Evolutionary conservation across 192 early-diverging fungal genomes (phyloP), one percentile per base, ranked within the genome.

Genomic region (Ambispora gerdemannii): DNA sequence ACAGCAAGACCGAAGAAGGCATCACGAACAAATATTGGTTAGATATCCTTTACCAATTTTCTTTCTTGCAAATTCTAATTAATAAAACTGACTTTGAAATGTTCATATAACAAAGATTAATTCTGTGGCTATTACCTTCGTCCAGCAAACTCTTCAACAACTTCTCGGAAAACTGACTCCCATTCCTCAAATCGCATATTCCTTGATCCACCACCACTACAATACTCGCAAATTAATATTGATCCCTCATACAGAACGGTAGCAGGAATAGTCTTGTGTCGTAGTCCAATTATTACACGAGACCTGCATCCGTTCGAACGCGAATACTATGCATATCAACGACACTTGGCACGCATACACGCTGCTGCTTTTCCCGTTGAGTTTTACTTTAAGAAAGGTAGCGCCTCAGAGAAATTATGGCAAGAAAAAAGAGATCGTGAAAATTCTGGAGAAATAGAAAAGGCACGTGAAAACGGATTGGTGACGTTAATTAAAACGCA

Each of bases 351-450:
- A 67, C 78, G 82, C 3, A 69, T 74, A 27, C 78, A 79, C 58
- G 74, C 88, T 7, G 71, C 84, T 1, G 78, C 81, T 2, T 88
- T 91, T 72, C 75, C 87, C 11, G 70, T 79, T 15, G 85, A 85
- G 10, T 91, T 91, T 66, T 91, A 91, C 77, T 91, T 91, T 77
- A 91, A 91, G 75, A 89, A 88, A 77, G 91, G 91, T 15, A 84
- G 84, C 17, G 72, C 86, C 22, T 87, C 86, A 20, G 90, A 93
- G 74, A 72, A 78, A 81, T 50, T 71, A 69, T 65, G 78, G 73
- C 76, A 38, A 58, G 56, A 38, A 30, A 27, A 22, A 71, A 34
- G 70, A 11, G 60, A 63, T 33, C 22, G 34, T 22, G 32, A 51
- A 25, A 28, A 24, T 11, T 10, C 17, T 24, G 49, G 58, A 36